Percentiles rank a stretch among this genome's conserved stretches.
phyloP scores from a whole-genome alignment of 768 basidiomycete genomes.

The Phlebiopsis flavidoalba region DNA sequence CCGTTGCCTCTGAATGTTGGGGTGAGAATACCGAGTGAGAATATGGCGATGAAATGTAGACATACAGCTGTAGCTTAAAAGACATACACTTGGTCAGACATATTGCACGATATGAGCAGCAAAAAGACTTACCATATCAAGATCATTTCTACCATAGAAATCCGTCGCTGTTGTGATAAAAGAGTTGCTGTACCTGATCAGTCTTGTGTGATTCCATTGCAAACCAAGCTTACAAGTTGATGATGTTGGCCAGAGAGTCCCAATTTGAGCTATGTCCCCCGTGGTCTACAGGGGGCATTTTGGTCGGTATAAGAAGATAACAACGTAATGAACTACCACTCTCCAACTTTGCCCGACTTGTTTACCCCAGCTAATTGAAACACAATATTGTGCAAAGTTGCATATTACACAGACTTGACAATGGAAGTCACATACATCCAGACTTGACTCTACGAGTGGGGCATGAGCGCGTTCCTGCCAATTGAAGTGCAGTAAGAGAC shows the following conservation, averaged over 20 bases:
- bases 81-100: neutral
- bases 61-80: neutral
- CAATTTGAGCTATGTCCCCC: constrained; percentile 34
- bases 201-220: neutral
- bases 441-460: constrained; percentile 17
- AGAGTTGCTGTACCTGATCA: constrained; percentile 42
- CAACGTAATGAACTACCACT: constrained; percentile 28
- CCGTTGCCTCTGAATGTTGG: constrained; percentile 51
- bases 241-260: constrained; percentile 45
- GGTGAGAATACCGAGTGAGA: neutral
- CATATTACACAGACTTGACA: neutral
- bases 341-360: constrained; percentile 62
- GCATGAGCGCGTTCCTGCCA: no score
- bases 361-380: constrained; percentile 48
- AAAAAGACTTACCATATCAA: constrained; percentile 50
- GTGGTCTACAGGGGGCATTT: constrained; percentile 16
- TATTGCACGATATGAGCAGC: neutral
- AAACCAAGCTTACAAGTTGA: constrained; percentile 40
- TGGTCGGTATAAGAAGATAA: no score
- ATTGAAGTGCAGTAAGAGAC: neutral
- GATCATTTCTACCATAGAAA: constrained; percentile 64
- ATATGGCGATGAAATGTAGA: neutral
- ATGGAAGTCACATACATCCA: neutral
- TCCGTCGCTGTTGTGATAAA: constrained; percentile 59
- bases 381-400: constrained; percentile 1